phyloP scores from a whole-genome alignment of 148 eudicot genomes.

The Polygonum aviculare region DNA sequence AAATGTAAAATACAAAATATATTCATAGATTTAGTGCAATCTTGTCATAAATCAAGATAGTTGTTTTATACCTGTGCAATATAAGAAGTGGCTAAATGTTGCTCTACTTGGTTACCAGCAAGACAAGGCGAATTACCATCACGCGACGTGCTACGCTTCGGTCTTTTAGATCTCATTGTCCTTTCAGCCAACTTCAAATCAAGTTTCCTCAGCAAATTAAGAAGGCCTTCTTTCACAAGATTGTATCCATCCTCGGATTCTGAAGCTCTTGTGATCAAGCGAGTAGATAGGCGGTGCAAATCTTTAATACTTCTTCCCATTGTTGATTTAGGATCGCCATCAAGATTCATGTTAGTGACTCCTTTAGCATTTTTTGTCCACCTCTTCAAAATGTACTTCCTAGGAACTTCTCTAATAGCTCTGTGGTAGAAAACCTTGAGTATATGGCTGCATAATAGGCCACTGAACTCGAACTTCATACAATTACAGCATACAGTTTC shows the following conservation, averaged over 20 bases:
- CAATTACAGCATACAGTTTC: conserved; percentile 46
- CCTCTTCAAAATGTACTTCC: conserved; percentile 76
- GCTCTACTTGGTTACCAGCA: background rate
- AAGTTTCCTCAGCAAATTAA: background rate
- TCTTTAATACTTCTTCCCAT: background rate
- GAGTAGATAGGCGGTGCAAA: background rate
- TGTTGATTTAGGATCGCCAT: background rate
- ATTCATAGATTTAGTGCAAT: background rate
- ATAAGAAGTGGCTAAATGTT: background rate
- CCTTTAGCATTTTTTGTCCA: conserved; percentile 83
- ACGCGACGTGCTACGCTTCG: background rate
- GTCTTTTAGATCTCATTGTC: background rate
- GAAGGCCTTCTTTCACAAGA: background rate
- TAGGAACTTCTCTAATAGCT: conserved; percentile 68
- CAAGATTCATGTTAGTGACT: background rate
- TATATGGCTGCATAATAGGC: conserved; percentile 80
- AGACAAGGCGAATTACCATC: background rate
- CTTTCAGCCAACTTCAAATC: background rate
- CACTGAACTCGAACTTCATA: conserved; percentile 78
- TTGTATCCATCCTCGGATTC: background rate
- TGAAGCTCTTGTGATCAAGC: conserved; percentile 2
- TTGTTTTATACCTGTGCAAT: background rate
- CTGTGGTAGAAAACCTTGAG: conserved; percentile 81
- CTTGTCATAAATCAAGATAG: background rate
- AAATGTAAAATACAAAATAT: background rate